Percentiles rank a stretch among this genome's conserved stretches.
phyloP scores from a whole-genome alignment of 352 stramenopile species.

The Phytopythium litorale region DNA sequence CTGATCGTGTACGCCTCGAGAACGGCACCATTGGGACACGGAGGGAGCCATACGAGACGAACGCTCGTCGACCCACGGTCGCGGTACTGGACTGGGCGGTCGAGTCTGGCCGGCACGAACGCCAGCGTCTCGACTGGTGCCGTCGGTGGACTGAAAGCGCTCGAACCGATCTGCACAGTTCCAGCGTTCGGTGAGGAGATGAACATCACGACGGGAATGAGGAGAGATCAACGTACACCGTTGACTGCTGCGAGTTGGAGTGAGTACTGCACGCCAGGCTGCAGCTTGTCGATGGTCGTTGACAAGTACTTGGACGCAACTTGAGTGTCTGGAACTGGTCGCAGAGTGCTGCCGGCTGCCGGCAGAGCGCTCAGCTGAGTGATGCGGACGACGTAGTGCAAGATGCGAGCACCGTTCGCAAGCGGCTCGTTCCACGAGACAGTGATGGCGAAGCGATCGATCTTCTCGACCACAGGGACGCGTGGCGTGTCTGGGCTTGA shows the following conservation, averaged over 20 bases:
- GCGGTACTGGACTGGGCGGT: constrained; percentile 27
- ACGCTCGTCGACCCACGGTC: constrained; percentile 36
- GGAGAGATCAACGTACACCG: constrained; percentile 15
- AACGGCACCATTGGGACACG: constrained; percentile 48
- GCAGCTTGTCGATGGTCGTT: constrained; percentile 34
- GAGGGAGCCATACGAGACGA: constrained; percentile 42
- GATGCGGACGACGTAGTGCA: constrained; percentile 45
- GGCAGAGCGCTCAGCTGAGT: constrained; percentile 32
- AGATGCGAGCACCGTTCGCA: constrained; percentile 51
- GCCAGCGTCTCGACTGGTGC: constrained; percentile 49
- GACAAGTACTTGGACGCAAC: constrained; percentile 41
- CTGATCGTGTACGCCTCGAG: constrained; percentile 54
- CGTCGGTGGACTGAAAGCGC: constrained; percentile 41
- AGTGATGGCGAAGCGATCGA: constrained; percentile 47
- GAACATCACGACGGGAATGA: not conserved
- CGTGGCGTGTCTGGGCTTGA: constrained; percentile 38
- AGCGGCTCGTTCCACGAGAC: constrained; percentile 47
- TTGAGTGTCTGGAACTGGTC: constrained; percentile 21
- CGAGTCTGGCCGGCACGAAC: constrained; percentile 52
- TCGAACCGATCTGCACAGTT: constrained; percentile 37
- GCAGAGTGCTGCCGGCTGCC: constrained; percentile 22
- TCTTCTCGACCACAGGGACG: constrained; percentile 14
- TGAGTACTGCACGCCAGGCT: constrained; percentile 52
- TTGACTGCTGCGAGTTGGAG: constrained; percentile 55
- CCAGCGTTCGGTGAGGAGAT: not conserved